Percentiles rank a stretch among this genome's conserved stretches.
phyloP scores from a whole-genome alignment of 148 eudicot species.

The Rhododendron simsii region DNA sequence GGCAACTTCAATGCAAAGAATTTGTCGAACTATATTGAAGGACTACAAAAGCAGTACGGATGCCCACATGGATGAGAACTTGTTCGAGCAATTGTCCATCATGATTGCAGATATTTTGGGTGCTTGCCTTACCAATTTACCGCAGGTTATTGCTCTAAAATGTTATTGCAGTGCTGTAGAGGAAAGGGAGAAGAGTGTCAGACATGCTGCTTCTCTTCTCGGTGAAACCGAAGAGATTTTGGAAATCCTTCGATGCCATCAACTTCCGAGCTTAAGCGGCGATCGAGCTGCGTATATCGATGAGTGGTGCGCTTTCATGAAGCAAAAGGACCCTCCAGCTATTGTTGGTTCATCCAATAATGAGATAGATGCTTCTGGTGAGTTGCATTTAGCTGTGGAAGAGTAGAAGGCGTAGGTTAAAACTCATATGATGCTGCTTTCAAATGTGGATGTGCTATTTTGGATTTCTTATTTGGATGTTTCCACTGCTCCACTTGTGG shows the following conservation, averaged over 20 bases:
- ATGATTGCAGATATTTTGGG: not conserved
- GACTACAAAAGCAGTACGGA: not conserved
- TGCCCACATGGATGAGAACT: not conserved
- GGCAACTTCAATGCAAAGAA: not conserved
- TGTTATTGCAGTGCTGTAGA: not conserved
- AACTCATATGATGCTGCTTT: too few relatives aligned
- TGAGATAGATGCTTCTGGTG: not conserved
- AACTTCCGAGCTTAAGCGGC: not conserved
- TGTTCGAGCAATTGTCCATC: slow-evolving; percentile 1
- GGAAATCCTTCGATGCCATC: not conserved
- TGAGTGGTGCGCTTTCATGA: slow-evolving; percentile 15
- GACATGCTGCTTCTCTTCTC: not conserved
- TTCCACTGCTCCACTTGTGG: too few relatives aligned
- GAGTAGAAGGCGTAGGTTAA: not conserved
- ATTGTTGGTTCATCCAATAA: not conserved
- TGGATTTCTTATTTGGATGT: too few relatives aligned
- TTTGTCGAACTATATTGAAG: not conserved
- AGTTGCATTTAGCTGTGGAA: not conserved
- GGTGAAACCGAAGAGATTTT: slow-evolving; percentile 6
- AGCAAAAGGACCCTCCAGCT: not conserved
- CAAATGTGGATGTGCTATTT: too few relatives aligned
- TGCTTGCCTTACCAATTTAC: slow-evolving; percentile 8
- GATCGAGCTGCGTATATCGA: slow-evolving; percentile 12
- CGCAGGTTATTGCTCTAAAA: not conserved
- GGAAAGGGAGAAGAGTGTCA: slow-evolving; percentile 5